A percentile compares a stretch with the other conserved stretches of the same genome.
Evolutionary conservation across 2,329 filamentous ascomycete species (phyloP).

Genomic region (Piedraia hortae): DNA sequence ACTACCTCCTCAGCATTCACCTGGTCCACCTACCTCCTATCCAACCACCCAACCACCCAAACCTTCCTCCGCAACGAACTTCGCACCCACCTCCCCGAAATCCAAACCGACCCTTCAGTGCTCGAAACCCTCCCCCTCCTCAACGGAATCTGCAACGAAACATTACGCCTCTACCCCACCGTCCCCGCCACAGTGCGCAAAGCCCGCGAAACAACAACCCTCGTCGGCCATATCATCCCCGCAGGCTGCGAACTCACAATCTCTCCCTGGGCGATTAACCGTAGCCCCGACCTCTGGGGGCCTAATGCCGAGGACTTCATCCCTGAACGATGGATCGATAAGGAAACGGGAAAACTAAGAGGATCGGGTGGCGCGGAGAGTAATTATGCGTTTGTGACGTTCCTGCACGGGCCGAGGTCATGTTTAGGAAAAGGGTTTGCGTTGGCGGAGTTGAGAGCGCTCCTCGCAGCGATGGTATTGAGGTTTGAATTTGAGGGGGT

Average conservation of each 20-base stretch:
- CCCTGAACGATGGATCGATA: conserved; percentile 21
- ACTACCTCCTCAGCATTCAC: conserved; percentile 49
- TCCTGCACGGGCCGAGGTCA: conserved; percentile 14
- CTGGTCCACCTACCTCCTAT: conserved; percentile 49
- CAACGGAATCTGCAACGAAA: conserved; percentile 20
- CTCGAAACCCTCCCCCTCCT: conserved; percentile 20
- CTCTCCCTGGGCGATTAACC: conserved; percentile 18
- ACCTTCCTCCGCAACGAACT: conserved; percentile 39
- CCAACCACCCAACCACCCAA: conserved; percentile 36
- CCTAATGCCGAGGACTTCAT: conserved; percentile 15
- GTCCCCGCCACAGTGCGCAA: conserved; percentile 21
- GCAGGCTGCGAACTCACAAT: conserved; percentile 15
- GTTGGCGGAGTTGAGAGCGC: conserved; percentile 7
- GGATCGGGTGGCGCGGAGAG: conserved; percentile 14
- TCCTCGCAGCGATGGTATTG: conserved; percentile 6
- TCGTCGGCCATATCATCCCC: conserved; percentile 15
- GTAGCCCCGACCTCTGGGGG: conserved; percentile 17
- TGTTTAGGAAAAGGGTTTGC: conserved; percentile 11
- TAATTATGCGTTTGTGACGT: conserved; percentile 17
- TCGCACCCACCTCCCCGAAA: conserved; percentile 28
- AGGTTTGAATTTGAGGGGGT: conserved; percentile 5
- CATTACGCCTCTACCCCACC: conserved; percentile 19
- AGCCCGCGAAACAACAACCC: conserved; percentile 16
- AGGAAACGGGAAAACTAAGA: conserved; percentile 7
- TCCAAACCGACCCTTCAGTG: conserved; percentile 8